Base-by-base conservation (phyloP, 805 yeast species). In the Peterozyma toletana region DNA sequence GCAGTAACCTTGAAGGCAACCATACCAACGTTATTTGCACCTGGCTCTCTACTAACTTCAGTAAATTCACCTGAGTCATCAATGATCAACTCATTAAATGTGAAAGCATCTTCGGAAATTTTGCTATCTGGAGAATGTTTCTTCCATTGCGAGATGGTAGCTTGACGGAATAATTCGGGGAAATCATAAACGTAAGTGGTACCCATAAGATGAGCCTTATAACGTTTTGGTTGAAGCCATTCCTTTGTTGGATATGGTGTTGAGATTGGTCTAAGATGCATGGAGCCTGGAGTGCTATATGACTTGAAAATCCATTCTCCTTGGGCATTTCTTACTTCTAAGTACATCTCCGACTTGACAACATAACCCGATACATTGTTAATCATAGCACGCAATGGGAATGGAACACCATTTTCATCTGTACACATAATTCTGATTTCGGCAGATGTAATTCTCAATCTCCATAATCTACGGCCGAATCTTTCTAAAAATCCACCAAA, bases 291-390 rank as follows among this genome's bases (percentile, higher is more conserved):
- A 52, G 82, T 75, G 47, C 96, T 96, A 61, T 93, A 76, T 3
- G 96, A 87, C 68, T 88, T 90, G 83, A 91, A 93, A 30, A 93
- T 86, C 97, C 97, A 90, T 58, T 90, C 96, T 50, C 96, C 96
- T 57, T 83, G 81, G 45, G 86, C 75, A 62, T 89, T 91, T 73
- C 85, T 88, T 52, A 89, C 87, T 67, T 93, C 99, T 62, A 89
- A 85, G 71, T 91, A 93, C 62, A 93, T 71, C 57, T 95, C 98
- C 41, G 95, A 84, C 67, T 87, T 89, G 46, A 93, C 97, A 50
- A 93, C 99, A 59, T 89, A 95, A 55, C 99, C 99, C 50, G 95
- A 85, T 33, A 91, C 96, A 57, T 93, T 93, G 70, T 86, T 90
- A 59, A 95, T 90, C 69, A 91, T 80, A 38, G 98, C 99, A 64